A percentile compares a stretch with the other conserved stretches of the same genome.
These are phyloP conservation scores for Grosmannia serpens DNA, from an alignment of 2,329 filamentous ascomycete genomes.

Conservation along the genomic window DNA sequence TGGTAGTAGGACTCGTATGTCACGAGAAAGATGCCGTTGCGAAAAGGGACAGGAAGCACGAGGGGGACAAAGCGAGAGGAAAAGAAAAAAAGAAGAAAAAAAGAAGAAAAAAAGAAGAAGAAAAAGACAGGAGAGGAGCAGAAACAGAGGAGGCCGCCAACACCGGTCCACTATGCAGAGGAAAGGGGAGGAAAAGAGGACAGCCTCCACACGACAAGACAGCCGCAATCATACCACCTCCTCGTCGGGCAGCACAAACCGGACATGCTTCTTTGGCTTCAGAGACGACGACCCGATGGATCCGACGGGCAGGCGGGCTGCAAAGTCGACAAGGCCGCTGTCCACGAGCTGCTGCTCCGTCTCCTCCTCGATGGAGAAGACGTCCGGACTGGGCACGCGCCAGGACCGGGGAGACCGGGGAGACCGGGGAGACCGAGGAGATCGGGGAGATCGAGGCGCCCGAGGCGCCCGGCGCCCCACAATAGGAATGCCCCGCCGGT, in stretches of 20 bases:
- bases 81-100: background rate
- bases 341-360: constrained; percentile 37
- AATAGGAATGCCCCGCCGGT: constrained; percentile 12
- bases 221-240: background rate
- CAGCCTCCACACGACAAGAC: background rate
- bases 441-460: constrained; percentile 30
- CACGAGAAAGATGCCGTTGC: background rate
- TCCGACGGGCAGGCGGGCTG: background rate
- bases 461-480: constrained; percentile 20
- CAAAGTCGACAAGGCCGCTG: constrained; percentile 1
- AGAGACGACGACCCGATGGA: background rate
- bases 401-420: constrained; percentile 34
- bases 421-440: constrained; percentile 27
- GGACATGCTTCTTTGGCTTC: constrained; percentile 5
- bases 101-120: background rate
- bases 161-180: background rate
- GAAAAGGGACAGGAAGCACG: background rate
- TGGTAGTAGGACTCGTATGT: background rate
- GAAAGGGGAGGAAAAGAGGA: background rate
- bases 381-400: constrained; percentile 47
- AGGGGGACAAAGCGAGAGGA: background rate
- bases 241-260: constrained; percentile 8
- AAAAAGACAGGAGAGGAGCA: too few species aligned
- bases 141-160: background rate
- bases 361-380: constrained; percentile 50